Conservation (phyloP, 2,329 filamentous ascomycete species). For the Gremmenia infestans region DNA sequence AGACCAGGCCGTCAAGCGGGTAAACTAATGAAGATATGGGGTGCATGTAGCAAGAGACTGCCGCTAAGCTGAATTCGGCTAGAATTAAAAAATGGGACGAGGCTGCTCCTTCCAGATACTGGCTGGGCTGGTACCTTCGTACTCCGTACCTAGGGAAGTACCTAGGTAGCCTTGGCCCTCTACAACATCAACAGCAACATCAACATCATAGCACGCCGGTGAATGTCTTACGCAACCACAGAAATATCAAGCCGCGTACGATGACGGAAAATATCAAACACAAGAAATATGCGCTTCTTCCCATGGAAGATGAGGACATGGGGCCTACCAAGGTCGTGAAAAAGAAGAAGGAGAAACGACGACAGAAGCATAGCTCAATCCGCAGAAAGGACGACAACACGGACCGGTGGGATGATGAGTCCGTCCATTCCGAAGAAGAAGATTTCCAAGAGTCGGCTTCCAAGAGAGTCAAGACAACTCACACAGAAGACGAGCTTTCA, state of each 20-base stretch:
- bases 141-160: too few species aligned
- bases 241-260: neutral
- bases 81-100: too few species aligned
- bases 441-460: conserved; percentile 65
- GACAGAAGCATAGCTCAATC: conserved; percentile 32
- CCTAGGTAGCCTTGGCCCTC: too few species aligned
- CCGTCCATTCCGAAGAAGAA: conserved; percentile 44
- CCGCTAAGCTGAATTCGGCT: too few species aligned
- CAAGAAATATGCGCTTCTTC: conserved; percentile 62
- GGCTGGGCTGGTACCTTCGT: too few species aligned
- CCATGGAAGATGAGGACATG: conserved; percentile 62
- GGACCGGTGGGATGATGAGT: conserved; percentile 73
- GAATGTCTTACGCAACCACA: too few species aligned
- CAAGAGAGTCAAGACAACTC: conserved; percentile 63
- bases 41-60: neutral
- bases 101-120: too few species aligned
- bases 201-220: too few species aligned
- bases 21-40: neutral
- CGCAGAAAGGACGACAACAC: conserved; percentile 22
- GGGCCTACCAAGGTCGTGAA: conserved; percentile 48
- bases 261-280: conserved; percentile 30
- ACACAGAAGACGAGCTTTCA: conserved; percentile 48
- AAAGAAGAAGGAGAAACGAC: conserved; percentile 40
- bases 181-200: too few species aligned
- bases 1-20: too few species aligned